These are phyloP conservation scores for Clonostachys chloroleuca DNA, from an alignment of 2,329 filamentous ascomycete species.

Conservation along the genomic window DNA sequence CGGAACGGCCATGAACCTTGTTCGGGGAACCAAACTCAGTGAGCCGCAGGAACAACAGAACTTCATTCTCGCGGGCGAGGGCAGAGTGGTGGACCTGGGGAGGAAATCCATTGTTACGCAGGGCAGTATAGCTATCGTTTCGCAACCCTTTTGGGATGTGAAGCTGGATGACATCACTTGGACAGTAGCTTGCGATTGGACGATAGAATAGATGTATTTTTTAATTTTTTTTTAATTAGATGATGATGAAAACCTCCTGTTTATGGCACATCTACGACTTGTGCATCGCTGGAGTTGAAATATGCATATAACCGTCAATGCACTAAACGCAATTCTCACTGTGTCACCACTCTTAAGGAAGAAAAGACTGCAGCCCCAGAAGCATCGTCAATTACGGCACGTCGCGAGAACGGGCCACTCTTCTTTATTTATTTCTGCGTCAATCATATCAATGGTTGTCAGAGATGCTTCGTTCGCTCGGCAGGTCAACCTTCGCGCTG, in stretches of 20 bases:
- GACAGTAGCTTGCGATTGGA: slow-evolving; percentile 34
- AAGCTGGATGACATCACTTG: slow-evolving; percentile 22
- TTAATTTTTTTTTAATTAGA: too few relatives aligned
- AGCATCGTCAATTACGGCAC: too few relatives aligned
- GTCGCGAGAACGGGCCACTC: too few relatives aligned
- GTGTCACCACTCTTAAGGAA: too few relatives aligned
- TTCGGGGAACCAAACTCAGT: slow-evolving; percentile 12
- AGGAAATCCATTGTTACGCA: slow-evolving; percentile 14
- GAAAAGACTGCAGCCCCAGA: too few relatives aligned
- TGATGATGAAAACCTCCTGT: neutral
- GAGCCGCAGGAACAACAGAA: too few relatives aligned
- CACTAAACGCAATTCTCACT: slow-evolving; percentile 21
- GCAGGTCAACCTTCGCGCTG: slow-evolving; percentile 4
- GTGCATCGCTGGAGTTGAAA: neutral
- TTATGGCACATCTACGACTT: neutral
- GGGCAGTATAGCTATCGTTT: slow-evolving; percentile 24
- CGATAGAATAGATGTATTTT: slow-evolving; percentile 4
- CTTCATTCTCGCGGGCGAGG: slow-evolving; percentile 27
- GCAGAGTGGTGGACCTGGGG: slow-evolving; percentile 26
- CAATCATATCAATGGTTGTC: neutral
- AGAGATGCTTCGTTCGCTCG: slow-evolving; percentile 1
- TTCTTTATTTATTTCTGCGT: too few relatives aligned
- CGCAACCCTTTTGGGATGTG: slow-evolving; percentile 30
- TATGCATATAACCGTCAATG: slow-evolving; percentile 26
- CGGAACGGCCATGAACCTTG: slow-evolving; percentile 27